Evolutionary conservation across 1,139 yeast species (phyloP), one percentile per base, ranked within the genome.

Genomic region (Taphrina populina): DNA sequence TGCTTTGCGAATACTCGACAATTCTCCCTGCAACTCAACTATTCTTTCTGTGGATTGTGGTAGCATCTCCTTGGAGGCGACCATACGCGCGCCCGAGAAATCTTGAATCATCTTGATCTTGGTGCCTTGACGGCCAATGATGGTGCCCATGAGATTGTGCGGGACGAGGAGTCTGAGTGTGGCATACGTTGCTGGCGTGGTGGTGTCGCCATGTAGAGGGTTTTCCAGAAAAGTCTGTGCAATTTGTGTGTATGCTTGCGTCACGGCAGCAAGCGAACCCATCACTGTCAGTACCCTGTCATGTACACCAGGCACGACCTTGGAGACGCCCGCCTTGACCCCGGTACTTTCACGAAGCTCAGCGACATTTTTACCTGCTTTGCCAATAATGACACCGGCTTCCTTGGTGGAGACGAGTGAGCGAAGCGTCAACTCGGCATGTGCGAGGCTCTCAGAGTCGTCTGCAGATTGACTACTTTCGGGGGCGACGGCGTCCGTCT

Each of bases 381-480:
- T 86, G 45, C 96, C 96, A 65, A 88, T 88, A 61, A 88, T 81
- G 61, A 90, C 85, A 17, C 96, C 96, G 11, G 95, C 90, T 70
- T 88, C 96, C 67, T 84, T 85, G 57, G 94, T 81, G 10, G 94
- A 81, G 20, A 88, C 87, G 41, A 88, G 74, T 1, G 88, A 79
- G 63, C 96, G 76, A 30, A 71, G 59, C 8, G 73, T 69, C 26
- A 70, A 57, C 29, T 64, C 63, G 11, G 63, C 59, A n/a, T 56
- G 57, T 13, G 61, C 63, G 13, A 62, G 60, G 23, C 60, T 60
- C n/a, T 57, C 39, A 23, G 44, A 15, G 20, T 23, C 45, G 8
- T 24, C 39, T 15, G 37, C 52, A 65, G 86, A 84, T 62, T 34
- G 45, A 10, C 20, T 17, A 10, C 11, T 13, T 2, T 30, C 27